Percentiles rank a stretch among this genome's conserved stretches.
These are phyloP conservation scores for Gnaphalium uliginosum DNA, from an alignment of 129 eudicot species.

Conservation along the genomic window DNA sequence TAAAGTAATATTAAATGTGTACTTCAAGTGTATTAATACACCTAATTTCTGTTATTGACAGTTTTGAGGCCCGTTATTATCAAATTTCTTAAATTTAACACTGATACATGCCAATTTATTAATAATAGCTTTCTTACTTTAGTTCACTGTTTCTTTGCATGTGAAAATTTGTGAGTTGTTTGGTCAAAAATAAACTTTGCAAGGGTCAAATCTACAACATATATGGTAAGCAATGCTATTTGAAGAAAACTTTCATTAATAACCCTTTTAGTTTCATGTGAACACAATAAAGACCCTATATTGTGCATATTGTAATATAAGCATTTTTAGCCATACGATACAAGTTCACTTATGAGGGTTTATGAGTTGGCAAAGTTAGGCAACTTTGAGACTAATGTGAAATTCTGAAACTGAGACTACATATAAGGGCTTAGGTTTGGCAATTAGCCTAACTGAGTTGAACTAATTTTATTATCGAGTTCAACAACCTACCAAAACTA, in stretches of 20 bases:
- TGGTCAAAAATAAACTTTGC: slow-evolving; percentile 25
- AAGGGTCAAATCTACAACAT: slow-evolving; percentile 24
- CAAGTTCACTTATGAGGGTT: neutral
- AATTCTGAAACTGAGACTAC: neutral
- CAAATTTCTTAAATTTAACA: too few species aligned
- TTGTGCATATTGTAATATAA: neutral
- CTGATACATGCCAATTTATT: too few species aligned
- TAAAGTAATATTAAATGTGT: too few species aligned
- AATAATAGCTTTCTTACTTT: neutral
- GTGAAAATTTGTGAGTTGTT: slow-evolving; percentile 24
- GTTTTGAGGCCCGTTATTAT: too few species aligned
- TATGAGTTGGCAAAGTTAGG: neutral
- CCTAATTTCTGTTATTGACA: too few species aligned
- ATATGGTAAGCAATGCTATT: slow-evolving; percentile 15
- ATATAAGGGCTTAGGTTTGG: neutral
- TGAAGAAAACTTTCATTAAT: neutral
- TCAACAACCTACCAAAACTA: too few species aligned
- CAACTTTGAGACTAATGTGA: neutral
- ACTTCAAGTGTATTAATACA: too few species aligned
- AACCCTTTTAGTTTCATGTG: slow-evolving; percentile 9
- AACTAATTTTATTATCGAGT: too few species aligned
- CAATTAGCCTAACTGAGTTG: slow-evolving; percentile 1
- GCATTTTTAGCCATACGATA: neutral
- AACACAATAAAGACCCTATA: neutral
- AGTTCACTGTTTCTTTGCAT: slow-evolving; percentile 2